Evolutionary conservation across 495 filamentous ascomycete species (phyloP).

Genomic region (Cercophora newfieldiana): DNA sequence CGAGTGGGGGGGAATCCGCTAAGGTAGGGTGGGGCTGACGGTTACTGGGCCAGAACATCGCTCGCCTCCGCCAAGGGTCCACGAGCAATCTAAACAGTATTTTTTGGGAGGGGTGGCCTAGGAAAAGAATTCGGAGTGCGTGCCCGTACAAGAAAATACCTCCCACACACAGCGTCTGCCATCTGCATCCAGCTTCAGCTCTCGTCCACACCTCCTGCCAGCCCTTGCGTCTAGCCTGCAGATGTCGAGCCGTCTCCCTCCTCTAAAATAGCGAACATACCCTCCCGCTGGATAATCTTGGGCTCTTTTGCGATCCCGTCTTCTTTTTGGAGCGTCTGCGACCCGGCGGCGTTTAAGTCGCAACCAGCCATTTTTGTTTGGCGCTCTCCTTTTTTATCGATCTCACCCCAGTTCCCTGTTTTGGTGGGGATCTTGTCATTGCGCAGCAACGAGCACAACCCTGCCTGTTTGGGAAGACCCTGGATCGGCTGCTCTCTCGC

Average conservation of each 20-base stretch:
- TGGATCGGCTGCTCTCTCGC: constrained; percentile 20
- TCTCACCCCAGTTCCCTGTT: constrained; percentile 3
- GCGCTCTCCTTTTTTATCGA: constrained; percentile 1
- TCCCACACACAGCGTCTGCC: no score
- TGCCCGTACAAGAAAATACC: no score
- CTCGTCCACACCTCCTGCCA: neutral
- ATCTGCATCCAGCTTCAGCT: neutral
- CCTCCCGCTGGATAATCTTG: neutral
- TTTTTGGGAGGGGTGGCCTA: no score
- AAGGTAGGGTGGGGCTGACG: constrained; percentile 2
- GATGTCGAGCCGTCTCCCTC: neutral
- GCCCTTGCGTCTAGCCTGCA: constrained; percentile 6
- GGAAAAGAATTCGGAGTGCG: no score
- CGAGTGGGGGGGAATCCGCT: neutral
- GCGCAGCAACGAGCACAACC: constrained; percentile 20
- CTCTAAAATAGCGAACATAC: constrained; percentile 6
- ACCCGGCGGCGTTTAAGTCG: neutral
- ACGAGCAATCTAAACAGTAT: no score
- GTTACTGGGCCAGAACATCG: constrained; percentile 29
- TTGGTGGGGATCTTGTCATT: constrained; percentile 20
- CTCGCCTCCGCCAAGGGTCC: no score
- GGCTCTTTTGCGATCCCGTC: neutral
- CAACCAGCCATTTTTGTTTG: neutral
- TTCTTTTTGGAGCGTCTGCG: neutral
- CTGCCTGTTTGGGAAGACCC: constrained; percentile 13